Evolutionary conservation across 2,329 filamentous ascomycete genomes (phyloP).

Genomic region (Fusarium floridanum): DNA sequence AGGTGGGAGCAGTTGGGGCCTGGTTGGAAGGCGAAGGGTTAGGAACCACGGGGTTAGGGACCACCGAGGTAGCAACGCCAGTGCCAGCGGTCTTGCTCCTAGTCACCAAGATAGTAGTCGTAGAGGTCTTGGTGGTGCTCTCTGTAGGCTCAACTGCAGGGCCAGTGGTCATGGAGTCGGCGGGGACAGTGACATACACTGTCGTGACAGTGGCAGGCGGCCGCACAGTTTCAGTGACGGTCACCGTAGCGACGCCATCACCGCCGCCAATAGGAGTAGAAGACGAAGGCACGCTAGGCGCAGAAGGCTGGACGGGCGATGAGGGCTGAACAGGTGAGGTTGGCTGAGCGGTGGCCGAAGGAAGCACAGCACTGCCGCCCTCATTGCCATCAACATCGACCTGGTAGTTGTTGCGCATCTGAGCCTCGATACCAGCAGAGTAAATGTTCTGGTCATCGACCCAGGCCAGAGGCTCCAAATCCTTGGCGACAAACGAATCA

Average conservation of each 20-base stretch:
- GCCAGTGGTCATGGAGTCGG: conserved; percentile 26
- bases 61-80: not conserved
- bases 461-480: conserved; percentile 47
- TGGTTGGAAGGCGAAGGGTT: conserved; percentile 15
- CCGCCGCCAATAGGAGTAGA: conserved; percentile 18
- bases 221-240: conserved; percentile 55
- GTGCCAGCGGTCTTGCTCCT: conserved; percentile 5
- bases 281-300: conserved; percentile 24
- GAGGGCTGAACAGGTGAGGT: conserved; percentile 22
- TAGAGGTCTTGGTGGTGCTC: conserved; percentile 39
- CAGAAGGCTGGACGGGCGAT: conserved; percentile 24
- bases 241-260: conserved; percentile 44
- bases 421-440: conserved; percentile 58
- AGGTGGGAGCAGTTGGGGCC: conserved; percentile 30
- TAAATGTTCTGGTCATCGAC: conserved; percentile 56
- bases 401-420: conserved; percentile 61
- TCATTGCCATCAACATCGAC: conserved; percentile 54
- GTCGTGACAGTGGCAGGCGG: conserved; percentile 56
- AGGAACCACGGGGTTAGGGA: conserved; percentile 12
- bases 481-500: conserved; percentile 40
- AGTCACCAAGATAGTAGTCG: conserved; percentile 40
- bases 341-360: conserved; percentile 31
- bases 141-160: conserved; percentile 24
- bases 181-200: conserved; percentile 53
- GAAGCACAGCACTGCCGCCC: conserved; percentile 35